Conservation (phyloP, 2,329 filamentous ascomycete species). For the Chaetomium sp. region DNA sequence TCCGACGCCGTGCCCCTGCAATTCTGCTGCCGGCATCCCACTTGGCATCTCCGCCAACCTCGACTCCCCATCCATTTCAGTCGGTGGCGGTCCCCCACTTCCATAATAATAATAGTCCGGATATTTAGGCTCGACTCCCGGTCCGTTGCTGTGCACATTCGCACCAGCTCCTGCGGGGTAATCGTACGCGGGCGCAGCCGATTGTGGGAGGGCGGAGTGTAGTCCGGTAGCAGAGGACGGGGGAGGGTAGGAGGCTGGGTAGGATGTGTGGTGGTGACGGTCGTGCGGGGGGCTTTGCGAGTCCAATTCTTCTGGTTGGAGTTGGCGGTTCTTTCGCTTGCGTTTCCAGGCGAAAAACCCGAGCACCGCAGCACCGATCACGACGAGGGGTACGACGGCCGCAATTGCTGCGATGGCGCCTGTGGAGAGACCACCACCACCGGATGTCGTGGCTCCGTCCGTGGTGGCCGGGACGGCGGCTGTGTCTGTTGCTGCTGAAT, state of each 20-base stretch:
- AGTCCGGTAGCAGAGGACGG: too few species aligned
- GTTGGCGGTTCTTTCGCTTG: not conserved
- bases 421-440: not conserved
- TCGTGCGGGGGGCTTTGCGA: not conserved
- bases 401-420: slow-evolving; percentile 7
- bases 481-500: not conserved
- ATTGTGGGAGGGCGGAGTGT: too few species aligned
- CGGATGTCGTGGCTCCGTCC: not conserved
- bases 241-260: too few species aligned
- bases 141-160: too few species aligned
- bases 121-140: too few species aligned
- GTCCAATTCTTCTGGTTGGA: not conserved
- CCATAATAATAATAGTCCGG: not conserved
- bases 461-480: not conserved
- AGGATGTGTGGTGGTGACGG: too few species aligned
- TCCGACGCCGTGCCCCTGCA: too few species aligned
- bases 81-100: not conserved
- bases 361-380: not conserved
- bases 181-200: too few species aligned
- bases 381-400: slow-evolving; percentile 6
- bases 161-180: too few species aligned
- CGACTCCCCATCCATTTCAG: not conserved
- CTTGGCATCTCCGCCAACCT: not conserved
- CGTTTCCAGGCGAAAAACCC: not conserved
- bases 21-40: not conserved